Percentiles rank a stretch among this genome's conserved stretches.
Evolutionary conservation across 495 filamentous ascomycete species (phyloP).

Genomic region (Lichina pygmaea): DNA sequence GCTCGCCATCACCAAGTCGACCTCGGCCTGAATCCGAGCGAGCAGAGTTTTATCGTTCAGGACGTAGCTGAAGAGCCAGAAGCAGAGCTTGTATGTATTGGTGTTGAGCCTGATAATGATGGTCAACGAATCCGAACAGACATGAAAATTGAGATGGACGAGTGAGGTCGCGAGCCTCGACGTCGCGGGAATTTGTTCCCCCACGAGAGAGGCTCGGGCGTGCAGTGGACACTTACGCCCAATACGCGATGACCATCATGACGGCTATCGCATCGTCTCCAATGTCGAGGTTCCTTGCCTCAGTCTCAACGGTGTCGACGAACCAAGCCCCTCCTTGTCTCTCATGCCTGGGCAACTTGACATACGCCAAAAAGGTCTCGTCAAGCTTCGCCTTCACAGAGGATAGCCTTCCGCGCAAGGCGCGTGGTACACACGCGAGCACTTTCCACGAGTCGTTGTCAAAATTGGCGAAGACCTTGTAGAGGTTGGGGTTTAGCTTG

Average conservation of each 20-base stretch:
- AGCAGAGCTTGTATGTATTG: slow-evolving; percentile 9
- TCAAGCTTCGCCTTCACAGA: slow-evolving; percentile 2
- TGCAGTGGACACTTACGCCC: slow-evolving; percentile 5
- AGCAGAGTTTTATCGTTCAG: slow-evolving; percentile 4
- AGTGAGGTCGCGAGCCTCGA: too few relatives aligned
- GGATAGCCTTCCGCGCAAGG: slow-evolving; percentile 2
- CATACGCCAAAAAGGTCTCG: slow-evolving; percentile 6
- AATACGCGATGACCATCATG: slow-evolving; percentile 5
- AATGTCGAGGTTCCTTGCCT: slow-evolving; percentile 4
- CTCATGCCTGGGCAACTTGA: slow-evolving; percentile 5
- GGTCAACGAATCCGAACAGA: not conserved
- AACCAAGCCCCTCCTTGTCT: slow-evolving; percentile 5
- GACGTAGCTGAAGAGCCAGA: slow-evolving; percentile 9
- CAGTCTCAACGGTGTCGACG: slow-evolving; percentile 1
- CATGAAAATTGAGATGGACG: not conserved
- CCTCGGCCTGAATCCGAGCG: slow-evolving; percentile 4
- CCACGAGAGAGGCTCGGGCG: too few relatives aligned
- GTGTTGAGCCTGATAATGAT: slow-evolving; percentile 6
- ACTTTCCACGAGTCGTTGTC: slow-evolving; percentile 11
- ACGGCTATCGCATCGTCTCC: slow-evolving; percentile 6
- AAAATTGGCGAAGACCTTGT: slow-evolving; percentile 5
- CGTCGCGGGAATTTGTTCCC: too few relatives aligned
- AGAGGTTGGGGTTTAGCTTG: slow-evolving; percentile 7
- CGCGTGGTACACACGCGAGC: slow-evolving; percentile 3
- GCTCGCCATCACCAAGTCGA: not conserved